phyloP scores from a whole-genome alignment of 2,329 filamentous ascomycete genomes.

The Alternaria hordeiaustralica region DNA sequence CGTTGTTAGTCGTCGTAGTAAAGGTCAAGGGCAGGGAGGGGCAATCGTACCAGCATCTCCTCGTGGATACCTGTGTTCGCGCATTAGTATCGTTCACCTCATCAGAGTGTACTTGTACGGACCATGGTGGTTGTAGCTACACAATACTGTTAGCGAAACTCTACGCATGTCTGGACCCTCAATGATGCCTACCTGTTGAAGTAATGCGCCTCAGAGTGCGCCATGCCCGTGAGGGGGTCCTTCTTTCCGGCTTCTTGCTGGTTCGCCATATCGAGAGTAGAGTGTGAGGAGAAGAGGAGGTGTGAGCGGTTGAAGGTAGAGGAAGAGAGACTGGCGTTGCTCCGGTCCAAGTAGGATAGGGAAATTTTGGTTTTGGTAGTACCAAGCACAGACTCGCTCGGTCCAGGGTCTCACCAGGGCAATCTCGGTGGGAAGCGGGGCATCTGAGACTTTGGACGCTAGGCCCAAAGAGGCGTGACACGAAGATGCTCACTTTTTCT shows the following conservation, averaged over 20 bases:
- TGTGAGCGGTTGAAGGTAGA: slow-evolving; percentile 3
- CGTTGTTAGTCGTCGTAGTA: slow-evolving; percentile 15
- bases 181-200: slow-evolving; percentile 81
- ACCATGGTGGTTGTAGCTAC: slow-evolving; percentile 98
- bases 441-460: slow-evolving; percentile 9
- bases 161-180: slow-evolving; percentile 24
- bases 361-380: slow-evolving; percentile 40
- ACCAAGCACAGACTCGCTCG: slow-evolving; percentile 23
- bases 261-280: slow-evolving; percentile 30
- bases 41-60: slow-evolving; percentile 87
- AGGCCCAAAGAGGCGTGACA: slow-evolving; percentile 9
- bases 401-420: slow-evolving; percentile 7
- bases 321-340: slow-evolving; percentile 18
- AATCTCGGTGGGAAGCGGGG: slow-evolving; percentile 9
- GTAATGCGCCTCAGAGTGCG: slow-evolving; percentile 97
- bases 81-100: slow-evolving; percentile 47
- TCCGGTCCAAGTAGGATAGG: slow-evolving; percentile 21
- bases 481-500: slow-evolving; percentile 2
- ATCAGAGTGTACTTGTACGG: slow-evolving; percentile 52
- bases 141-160: slow-evolving; percentile 46
- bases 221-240: slow-evolving; percentile 68
- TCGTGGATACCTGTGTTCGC: slow-evolving; percentile 81
- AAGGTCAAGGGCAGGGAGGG: slow-evolving; percentile 3
- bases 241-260: slow-evolving; percentile 34
- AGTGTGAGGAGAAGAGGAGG: slow-evolving; percentile 4